phyloP scores from a whole-genome alignment of 805 yeast species.

The Candida krabiensis region DNA sequence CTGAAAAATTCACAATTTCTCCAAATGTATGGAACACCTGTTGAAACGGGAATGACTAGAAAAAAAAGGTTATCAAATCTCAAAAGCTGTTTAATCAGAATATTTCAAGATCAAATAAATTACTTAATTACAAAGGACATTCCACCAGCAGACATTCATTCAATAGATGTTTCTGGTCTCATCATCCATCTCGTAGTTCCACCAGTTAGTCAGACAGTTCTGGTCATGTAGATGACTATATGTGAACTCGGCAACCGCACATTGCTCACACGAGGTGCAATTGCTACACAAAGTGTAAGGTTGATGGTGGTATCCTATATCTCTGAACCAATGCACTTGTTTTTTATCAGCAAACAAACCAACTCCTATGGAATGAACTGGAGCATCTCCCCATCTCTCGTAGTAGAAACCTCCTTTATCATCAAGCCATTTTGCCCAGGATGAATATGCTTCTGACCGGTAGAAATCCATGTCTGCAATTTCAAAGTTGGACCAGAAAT shows the following conservation, averaged over 20 bases:
- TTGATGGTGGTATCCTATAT: conserved; percentile 72
- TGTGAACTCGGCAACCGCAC: conserved; percentile 57
- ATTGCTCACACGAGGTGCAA: conserved; percentile 64
- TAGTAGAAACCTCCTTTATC: conserved; percentile 78
- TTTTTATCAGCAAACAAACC: conserved; percentile 67
- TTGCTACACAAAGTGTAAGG: conserved; percentile 58
- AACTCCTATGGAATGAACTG: conserved; percentile 78
- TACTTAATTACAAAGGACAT: too few relatives aligned
- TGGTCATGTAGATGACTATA: conserved; percentile 57
- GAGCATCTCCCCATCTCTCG: conserved; percentile 95
- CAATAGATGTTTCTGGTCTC: conserved; percentile 24
- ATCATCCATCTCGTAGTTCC: conserved; percentile 41
- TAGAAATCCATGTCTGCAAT: conserved; percentile 82
- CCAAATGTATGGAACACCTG: not conserved
- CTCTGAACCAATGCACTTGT: conserved; percentile 83
- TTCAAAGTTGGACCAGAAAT: conserved; percentile 90
- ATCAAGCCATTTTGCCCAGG: conserved; percentile 66
- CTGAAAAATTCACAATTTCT: not conserved
- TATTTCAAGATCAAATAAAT: too few relatives aligned
- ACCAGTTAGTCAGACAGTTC: conserved; percentile 77
- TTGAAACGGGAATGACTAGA: not conserved
- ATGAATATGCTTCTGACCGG: conserved; percentile 63
- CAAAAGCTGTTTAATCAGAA: too few relatives aligned
- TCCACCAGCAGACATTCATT: not conserved
- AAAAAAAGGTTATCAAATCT: too few relatives aligned